These are phyloP conservation scores for Capronia coronata DNA, from an alignment of 2,329 filamentous ascomycete species.

Conservation along the genomic window DNA sequence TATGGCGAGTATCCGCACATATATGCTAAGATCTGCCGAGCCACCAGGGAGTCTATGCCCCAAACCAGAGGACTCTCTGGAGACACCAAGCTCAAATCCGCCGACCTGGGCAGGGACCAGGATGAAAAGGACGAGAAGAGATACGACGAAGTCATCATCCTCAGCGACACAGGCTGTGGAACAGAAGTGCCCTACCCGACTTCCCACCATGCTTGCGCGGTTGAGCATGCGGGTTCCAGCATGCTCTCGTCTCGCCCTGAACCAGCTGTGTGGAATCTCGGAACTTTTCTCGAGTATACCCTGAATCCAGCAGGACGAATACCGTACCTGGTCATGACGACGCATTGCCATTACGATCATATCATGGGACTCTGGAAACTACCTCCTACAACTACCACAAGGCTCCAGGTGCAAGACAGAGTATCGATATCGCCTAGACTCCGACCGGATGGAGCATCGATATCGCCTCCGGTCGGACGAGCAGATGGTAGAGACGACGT, in stretches of 20 bases:
- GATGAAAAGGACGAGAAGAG: background rate
- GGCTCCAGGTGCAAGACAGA: too few species aligned
- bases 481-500: background rate
- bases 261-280: slow-evolving; percentile 20
- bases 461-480: too few species aligned
- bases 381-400: slow-evolving; percentile 1
- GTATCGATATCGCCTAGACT: too few species aligned
- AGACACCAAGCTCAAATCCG: too few species aligned
- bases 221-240: background rate
- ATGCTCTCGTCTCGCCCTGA: background rate
- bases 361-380: slow-evolving; percentile 32
- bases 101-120: background rate
- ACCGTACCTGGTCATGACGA: slow-evolving; percentile 24
- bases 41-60: background rate
- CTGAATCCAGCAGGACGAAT: slow-evolving; percentile 20
- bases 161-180: slow-evolving; percentile 26
- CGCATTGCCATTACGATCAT: slow-evolving; percentile 30
- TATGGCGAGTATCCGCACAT: slow-evolving; percentile 27
- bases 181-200: slow-evolving; percentile 8
- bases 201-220: background rate
- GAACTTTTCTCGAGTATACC: slow-evolving; percentile 22
- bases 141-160: slow-evolving; percentile 18
- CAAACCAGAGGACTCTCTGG: background rate
- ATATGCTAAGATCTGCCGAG: slow-evolving; percentile 23
- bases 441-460: too few species aligned